phyloP scores from a whole-genome alignment of 495 filamentous ascomycete genomes.

The Penicillium arizonense region DNA sequence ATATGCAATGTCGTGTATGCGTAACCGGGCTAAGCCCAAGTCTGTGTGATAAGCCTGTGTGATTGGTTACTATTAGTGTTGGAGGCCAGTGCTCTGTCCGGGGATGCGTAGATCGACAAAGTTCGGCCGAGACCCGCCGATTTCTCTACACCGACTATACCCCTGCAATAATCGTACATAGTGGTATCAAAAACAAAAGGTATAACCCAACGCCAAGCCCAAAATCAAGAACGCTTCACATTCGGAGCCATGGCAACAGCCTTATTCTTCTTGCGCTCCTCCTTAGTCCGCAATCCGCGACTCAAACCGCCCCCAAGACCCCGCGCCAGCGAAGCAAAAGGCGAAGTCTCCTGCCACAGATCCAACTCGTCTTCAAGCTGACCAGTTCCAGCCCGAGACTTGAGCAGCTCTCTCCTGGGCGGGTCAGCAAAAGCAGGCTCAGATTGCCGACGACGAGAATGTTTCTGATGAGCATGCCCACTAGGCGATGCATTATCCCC shows the following conservation, averaged over 20 bases:
- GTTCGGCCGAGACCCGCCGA: no score
- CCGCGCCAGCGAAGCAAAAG: conserved; percentile 46
- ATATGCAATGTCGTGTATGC: no score
- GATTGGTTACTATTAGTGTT: conserved; percentile 1
- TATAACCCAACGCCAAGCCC: not conserved
- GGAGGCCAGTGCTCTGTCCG: conserved; percentile 12
- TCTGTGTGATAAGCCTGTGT: not conserved
- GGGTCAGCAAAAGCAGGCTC: conserved; percentile 15
- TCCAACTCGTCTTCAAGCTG: conserved; percentile 37
- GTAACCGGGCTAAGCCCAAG: no score
- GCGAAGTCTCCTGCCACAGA: conserved; percentile 39
- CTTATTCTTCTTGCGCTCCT: conserved; percentile 30
- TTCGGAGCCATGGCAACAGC: conserved; percentile 14
- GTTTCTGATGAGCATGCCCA: conserved; percentile 13
- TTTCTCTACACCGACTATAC: no score
- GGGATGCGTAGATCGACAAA: no score
- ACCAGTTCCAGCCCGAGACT: conserved; percentile 10
- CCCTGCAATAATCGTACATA: no score
- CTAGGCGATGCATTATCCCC: no score
- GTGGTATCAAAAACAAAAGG: not conserved
- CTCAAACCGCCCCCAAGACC: conserved; percentile 46
- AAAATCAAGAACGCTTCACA: conserved; percentile 6
- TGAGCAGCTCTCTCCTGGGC: conserved; percentile 7
- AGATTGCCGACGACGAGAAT: conserved; percentile 23
- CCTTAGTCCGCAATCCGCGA: conserved; percentile 34